These are phyloP conservation scores for Tetrapisispora taiwanensis DNA, from an alignment of 805 yeast genomes.

Conservation along the genomic window DNA sequence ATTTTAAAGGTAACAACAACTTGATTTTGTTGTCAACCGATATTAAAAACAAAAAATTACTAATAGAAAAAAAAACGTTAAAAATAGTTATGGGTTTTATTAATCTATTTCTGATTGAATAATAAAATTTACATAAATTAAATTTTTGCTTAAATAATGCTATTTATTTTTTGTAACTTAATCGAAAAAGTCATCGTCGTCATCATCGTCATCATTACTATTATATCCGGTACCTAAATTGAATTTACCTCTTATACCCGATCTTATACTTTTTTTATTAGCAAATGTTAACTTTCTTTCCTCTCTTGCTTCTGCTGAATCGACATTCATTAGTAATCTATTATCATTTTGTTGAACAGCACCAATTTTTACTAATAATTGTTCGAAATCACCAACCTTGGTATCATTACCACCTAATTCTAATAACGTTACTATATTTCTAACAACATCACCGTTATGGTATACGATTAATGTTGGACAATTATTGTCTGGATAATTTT, in stretches of 20 bases:
- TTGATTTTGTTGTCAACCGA: too few relatives aligned
- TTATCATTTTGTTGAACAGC: slow-evolving; percentile 60
- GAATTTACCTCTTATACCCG: slow-evolving; percentile 25
- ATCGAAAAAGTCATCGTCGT: slow-evolving; percentile 44
- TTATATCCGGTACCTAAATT: slow-evolving; percentile 29
- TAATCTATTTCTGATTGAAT: too few relatives aligned
- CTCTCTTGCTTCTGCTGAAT: slow-evolving; percentile 47
- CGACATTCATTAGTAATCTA: slow-evolving; percentile 51
- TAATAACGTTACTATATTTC: slow-evolving; percentile 71
- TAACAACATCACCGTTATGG: slow-evolving; percentile 63
- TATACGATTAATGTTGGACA: slow-evolving; percentile 88
- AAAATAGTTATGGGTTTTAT: too few relatives aligned
- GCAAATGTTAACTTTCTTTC: slow-evolving; percentile 47
- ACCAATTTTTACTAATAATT: slow-evolving; percentile 52
- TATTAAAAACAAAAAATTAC: too few relatives aligned
- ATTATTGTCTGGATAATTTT: slow-evolving; percentile 79
- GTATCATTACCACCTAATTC: slow-evolving; percentile 81
- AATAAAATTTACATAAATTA: neutral
- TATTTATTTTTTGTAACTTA: slow-evolving; percentile 10
- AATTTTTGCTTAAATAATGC: too few relatives aligned
- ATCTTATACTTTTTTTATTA: slow-evolving; percentile 42
- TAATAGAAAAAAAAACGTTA: too few relatives aligned
- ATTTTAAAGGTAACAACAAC: too few relatives aligned
- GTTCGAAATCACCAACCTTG: slow-evolving; percentile 58
- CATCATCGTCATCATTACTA: slow-evolving; percentile 39